These are phyloP conservation scores for Fusarium luffae DNA, from an alignment of 2,329 filamentous ascomycete genomes.

Conservation along the genomic window DNA sequence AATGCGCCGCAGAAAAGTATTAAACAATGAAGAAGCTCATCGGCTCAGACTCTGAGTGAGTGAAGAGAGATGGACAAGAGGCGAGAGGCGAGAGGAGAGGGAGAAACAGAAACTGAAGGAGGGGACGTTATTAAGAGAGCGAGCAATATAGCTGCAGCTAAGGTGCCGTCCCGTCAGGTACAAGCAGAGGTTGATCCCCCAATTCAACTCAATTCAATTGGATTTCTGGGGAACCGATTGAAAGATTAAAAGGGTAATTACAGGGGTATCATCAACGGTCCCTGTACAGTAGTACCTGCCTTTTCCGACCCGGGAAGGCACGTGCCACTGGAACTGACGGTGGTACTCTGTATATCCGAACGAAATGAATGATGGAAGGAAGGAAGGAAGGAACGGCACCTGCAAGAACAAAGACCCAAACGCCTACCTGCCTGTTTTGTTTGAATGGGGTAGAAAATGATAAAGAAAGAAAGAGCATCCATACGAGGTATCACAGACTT, in stretches of 20 bases:
- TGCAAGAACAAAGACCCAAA: slow-evolving; percentile 15
- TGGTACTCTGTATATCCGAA: slow-evolving; percentile 14
- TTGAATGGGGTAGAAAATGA: background rate
- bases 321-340: slow-evolving; percentile 28
- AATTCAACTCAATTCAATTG: slow-evolving; percentile 19
- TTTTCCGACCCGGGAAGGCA: slow-evolving; percentile 32
- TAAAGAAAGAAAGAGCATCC: slow-evolving; percentile 3
- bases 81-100: slow-evolving; percentile 21
- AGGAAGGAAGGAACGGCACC: slow-evolving; percentile 16
- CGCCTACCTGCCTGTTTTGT: background rate
- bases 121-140: slow-evolving; percentile 29
- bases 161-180: background rate
- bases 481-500: background rate
- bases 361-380: slow-evolving; percentile 6
- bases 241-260: slow-evolving; percentile 19
- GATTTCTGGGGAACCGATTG: slow-evolving; percentile 33
- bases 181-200: slow-evolving; percentile 2
- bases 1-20: background rate
- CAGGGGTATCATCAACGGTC: slow-evolving; percentile 24
- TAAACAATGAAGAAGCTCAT: slow-evolving; percentile 10
- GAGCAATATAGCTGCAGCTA: background rate
- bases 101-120: slow-evolving; percentile 6
- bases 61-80: slow-evolving; percentile 7
- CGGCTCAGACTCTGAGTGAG: slow-evolving; percentile 2
- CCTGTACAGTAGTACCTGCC: slow-evolving; percentile 35